These are phyloP conservation scores for Phytopythium oedochilum DNA, from an alignment of 352 stramenopile genomes.

Conservation along the genomic window DNA sequence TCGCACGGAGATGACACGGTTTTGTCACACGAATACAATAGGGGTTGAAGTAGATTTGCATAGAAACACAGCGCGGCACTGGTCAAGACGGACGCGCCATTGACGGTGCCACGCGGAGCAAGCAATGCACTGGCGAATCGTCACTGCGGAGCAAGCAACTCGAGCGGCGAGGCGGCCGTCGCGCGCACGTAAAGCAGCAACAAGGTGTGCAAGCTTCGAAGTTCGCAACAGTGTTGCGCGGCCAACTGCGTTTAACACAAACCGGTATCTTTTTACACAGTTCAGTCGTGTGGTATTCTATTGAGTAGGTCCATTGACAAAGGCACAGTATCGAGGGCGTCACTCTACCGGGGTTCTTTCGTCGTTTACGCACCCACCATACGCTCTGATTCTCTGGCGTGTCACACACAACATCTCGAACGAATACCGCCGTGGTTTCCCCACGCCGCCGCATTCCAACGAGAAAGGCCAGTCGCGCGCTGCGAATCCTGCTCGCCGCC, in stretches of 20 bases:
- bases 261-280: no score
- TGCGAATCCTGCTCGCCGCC: no score
- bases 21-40: slow-evolving; percentile 20
- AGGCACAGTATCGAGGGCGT: no score
- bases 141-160: neutral
- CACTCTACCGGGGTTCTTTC: no score
- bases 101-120: neutral
- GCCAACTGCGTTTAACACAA: no score
- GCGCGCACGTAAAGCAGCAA: no score
- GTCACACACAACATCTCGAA: slow-evolving; percentile 6
- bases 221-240: no score
- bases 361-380: slow-evolving; percentile 1
- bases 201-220: no score
- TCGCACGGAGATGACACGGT: slow-evolving; percentile 20
- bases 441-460: no score
- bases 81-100: neutral
- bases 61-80: slow-evolving; percentile 5
- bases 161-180: neutral
- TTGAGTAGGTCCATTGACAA: no score
- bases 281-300: no score
- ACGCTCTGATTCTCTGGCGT: slow-evolving; percentile 4
- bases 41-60: slow-evolving; percentile 23
- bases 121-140: no score
- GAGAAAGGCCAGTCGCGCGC: neutral
- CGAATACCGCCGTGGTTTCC: neutral